A percentile compares a stretch with the other conserved stretches of the same genome.
Evolutionary conservation across 2,329 filamentous ascomycete genomes (phyloP).

Genomic region (Mollisia scopiformis): DNA sequence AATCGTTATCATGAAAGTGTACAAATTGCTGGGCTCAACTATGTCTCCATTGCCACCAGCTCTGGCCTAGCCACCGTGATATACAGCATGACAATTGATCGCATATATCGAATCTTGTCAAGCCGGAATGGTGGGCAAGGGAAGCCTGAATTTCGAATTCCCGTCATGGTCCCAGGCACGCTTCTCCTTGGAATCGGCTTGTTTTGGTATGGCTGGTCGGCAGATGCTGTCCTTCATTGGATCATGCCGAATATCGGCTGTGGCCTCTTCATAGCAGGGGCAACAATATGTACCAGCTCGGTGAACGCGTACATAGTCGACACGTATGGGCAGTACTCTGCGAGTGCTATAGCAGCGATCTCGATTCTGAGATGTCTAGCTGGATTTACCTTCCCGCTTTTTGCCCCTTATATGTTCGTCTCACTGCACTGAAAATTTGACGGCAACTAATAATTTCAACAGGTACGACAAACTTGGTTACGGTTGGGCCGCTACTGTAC

Average conservation of each 20-base stretch:
- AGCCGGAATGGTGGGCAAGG: slow-evolving; percentile 21
- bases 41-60: not conserved
- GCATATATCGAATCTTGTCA: slow-evolving; percentile 5
- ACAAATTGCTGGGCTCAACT: not conserved
- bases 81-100: slow-evolving; percentile 24
- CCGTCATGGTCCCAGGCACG: slow-evolving; percentile 55
- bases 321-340: slow-evolving; percentile 37
- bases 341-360: slow-evolving; percentile 53
- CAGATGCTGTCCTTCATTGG: slow-evolving; percentile 52
- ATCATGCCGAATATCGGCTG: slow-evolving; percentile 59
- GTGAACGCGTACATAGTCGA: slow-evolving; percentile 53
- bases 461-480: no score
- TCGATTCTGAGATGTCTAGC: slow-evolving; percentile 9
- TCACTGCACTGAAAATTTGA: no score
- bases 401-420: slow-evolving; percentile 14
- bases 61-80: not conserved
- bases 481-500: slow-evolving; percentile 48
- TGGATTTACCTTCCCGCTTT: slow-evolving; percentile 46
- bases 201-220: slow-evolving; percentile 59
- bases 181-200: slow-evolving; percentile 57
- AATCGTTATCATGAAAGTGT: not conserved
- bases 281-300: slow-evolving; percentile 32
- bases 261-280: slow-evolving; percentile 49
- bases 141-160: slow-evolving; percentile 62
- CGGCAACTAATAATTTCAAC: no score